Percentiles rank a stretch among this genome's conserved stretches.
Conservation (phyloP, 257 asterid species). For the Henckelia pumila region DNA sequence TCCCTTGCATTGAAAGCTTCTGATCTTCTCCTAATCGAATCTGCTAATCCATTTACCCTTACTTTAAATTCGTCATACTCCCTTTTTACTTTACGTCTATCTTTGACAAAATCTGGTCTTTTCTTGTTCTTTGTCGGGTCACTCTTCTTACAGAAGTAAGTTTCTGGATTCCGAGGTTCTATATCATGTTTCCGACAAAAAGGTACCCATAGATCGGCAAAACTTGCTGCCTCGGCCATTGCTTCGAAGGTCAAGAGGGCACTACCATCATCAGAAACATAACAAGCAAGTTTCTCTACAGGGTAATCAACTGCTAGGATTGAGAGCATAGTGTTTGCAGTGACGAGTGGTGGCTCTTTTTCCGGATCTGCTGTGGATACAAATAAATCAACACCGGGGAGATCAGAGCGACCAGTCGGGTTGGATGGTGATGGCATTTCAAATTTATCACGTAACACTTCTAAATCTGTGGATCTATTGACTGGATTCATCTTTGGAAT, state of each 20-base stretch:
- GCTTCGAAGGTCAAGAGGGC: slow-evolving; percentile 66
- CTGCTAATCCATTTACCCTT: slow-evolving; percentile 49
- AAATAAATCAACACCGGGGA: slow-evolving; percentile 55
- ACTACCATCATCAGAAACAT: slow-evolving; percentile 60
- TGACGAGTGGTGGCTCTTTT: slow-evolving; percentile 57
- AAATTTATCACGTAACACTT: slow-evolving; percentile 43
- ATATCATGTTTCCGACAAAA: slow-evolving; percentile 57
- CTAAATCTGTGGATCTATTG: slow-evolving; percentile 32
- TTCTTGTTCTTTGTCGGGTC: slow-evolving; percentile 59
- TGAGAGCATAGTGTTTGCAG: slow-evolving; percentile 58
- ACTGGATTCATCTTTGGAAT: slow-evolving; percentile 34
- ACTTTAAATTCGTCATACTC: slow-evolving; percentile 64
- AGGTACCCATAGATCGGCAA: slow-evolving; percentile 67
- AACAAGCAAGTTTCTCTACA: slow-evolving; percentile 55
- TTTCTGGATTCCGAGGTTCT: slow-evolving; percentile 58
- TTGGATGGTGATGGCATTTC: slow-evolving; percentile 47
- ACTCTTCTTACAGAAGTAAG: slow-evolving; percentile 42
- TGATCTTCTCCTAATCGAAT: slow-evolving; percentile 54
- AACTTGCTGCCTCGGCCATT: slow-evolving; percentile 68
- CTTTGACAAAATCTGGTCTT: slow-evolving; percentile 50
- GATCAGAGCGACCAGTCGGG: slow-evolving; percentile 54
- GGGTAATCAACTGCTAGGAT: slow-evolving; percentile 57
- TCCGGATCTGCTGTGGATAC: slow-evolving; percentile 69
- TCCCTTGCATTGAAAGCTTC: slow-evolving; percentile 63
- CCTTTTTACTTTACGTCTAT: slow-evolving; percentile 50